Percentiles rank a stretch among this genome's conserved stretches.
These are phyloP conservation scores for Nicotiana obtusifolia DNA, from an alignment of 257 asterid genomes.

Conservation along the genomic window DNA sequence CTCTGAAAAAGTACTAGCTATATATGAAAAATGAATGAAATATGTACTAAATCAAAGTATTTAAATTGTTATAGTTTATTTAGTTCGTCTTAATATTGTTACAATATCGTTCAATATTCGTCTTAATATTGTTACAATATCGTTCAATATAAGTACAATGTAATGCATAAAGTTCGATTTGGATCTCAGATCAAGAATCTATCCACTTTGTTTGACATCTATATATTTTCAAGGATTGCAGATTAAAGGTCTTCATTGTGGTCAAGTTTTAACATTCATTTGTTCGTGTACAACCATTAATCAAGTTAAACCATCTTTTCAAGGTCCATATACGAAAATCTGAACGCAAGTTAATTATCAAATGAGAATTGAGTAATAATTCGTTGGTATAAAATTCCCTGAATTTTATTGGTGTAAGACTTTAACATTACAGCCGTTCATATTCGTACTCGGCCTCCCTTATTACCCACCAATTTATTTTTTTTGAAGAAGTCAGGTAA, in stretches of 20 bases:
- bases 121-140: not conserved
- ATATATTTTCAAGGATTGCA: not conserved
- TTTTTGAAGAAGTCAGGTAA: no score
- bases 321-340: not conserved
- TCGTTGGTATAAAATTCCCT: no score
- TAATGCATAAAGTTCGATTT: not conserved
- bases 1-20: not conserved
- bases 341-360: not conserved
- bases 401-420: not conserved
- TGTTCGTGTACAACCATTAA: no score
- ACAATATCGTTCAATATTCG: not conserved
- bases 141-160: not conserved
- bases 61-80: not conserved
- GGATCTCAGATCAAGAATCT: not conserved
- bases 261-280: no score
- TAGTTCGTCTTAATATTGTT: not conserved
- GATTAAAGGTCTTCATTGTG: not conserved
- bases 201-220: not conserved
- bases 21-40: not conserved
- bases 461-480: no score
- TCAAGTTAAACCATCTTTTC: not conserved
- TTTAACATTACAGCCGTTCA: not conserved
- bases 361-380: not conserved
- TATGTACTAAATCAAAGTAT: not conserved
- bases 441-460: not conserved